A percentile compares a stretch with the other conserved stretches of the same genome.
These are phyloP conservation scores for Cryptosporidium ryanae DNA, from an alignment of 169 alveolate species.

Conservation along the genomic window DNA sequence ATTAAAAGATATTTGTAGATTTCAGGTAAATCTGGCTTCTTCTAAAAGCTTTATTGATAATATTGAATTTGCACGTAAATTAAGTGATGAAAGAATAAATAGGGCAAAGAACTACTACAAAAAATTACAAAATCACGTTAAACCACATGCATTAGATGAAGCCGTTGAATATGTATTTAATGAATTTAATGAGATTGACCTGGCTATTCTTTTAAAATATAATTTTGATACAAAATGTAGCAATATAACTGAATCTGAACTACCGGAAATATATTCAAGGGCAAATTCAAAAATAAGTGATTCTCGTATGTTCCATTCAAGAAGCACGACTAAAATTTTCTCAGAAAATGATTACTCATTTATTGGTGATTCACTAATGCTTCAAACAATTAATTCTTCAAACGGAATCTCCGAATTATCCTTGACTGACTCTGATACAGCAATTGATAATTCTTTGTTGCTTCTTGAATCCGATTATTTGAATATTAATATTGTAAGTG, in stretches of 20 bases:
- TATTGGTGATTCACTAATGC: not conserved
- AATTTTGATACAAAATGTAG: not conserved
- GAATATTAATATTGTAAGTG: conserved; percentile 1
- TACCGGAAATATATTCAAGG: conserved; percentile 10
- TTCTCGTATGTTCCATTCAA: not conserved
- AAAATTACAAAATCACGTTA: conserved; percentile 3
- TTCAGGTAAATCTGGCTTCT: conserved; percentile 15
- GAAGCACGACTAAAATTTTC: not conserved
- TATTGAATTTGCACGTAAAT: conserved; percentile 44
- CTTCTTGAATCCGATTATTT: not conserved
- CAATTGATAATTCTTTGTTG: not conserved
- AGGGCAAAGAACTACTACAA: conserved; percentile 25
- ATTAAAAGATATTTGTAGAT: not conserved
- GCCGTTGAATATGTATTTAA: conserved; percentile 11
- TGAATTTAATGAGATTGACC: not conserved
- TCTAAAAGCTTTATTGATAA: conserved; percentile 22
- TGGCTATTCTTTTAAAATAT: not conserved
- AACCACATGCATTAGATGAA: conserved; percentile 16
- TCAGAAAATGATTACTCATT: not conserved
- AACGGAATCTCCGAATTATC: not conserved
- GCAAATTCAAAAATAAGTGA: not conserved
- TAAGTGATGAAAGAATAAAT: conserved; percentile 38
- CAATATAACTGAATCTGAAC: not conserved
- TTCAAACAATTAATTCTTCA: conserved; percentile 1
- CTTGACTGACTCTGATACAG: not conserved